phyloP scores from a whole-genome alignment of 2,329 filamentous ascomycete genomes.

The Akanthomyces dipterigenus region DNA sequence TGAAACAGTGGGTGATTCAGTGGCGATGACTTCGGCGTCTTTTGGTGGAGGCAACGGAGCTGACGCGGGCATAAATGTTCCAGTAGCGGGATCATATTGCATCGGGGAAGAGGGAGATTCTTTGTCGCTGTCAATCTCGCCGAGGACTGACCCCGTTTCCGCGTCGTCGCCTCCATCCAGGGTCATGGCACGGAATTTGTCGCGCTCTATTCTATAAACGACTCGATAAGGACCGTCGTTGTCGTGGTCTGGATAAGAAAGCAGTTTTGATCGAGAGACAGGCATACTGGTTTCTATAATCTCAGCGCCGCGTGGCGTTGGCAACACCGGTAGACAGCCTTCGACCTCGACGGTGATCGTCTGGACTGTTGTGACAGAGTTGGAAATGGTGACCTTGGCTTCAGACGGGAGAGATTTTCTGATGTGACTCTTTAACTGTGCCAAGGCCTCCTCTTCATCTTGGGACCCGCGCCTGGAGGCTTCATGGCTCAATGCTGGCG shows the following conservation, averaged over 20 bases:
- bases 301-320: slow-evolving; percentile 52
- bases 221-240: slow-evolving; percentile 41
- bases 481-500: neutral
- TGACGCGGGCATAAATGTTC: slow-evolving; percentile 1
- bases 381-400: slow-evolving; percentile 54
- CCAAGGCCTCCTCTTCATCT: slow-evolving; percentile 34
- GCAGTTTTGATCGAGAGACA: slow-evolving; percentile 12
- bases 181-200: slow-evolving; percentile 37
- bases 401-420: slow-evolving; percentile 47
- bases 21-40: neutral
- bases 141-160: slow-evolving; percentile 18
- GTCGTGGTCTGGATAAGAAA: slow-evolving; percentile 18
- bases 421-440: slow-evolving; percentile 46
- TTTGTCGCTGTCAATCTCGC: slow-evolving; percentile 23
- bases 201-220: slow-evolving; percentile 53
- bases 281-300: slow-evolving; percentile 46
- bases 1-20: neutral
- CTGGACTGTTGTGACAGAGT: slow-evolving; percentile 52
- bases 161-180: slow-evolving; percentile 28
- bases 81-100: slow-evolving; percentile 9
- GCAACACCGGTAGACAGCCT: slow-evolving; percentile 43
- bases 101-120: slow-evolving; percentile 11
- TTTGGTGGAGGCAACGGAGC: neutral
- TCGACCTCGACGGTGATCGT: slow-evolving; percentile 59
- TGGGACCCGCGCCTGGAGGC: neutral